These are phyloP conservation scores for Beta vulgaris DNA, from an alignment of 148 eudicot species.

Conservation along the genomic window DNA sequence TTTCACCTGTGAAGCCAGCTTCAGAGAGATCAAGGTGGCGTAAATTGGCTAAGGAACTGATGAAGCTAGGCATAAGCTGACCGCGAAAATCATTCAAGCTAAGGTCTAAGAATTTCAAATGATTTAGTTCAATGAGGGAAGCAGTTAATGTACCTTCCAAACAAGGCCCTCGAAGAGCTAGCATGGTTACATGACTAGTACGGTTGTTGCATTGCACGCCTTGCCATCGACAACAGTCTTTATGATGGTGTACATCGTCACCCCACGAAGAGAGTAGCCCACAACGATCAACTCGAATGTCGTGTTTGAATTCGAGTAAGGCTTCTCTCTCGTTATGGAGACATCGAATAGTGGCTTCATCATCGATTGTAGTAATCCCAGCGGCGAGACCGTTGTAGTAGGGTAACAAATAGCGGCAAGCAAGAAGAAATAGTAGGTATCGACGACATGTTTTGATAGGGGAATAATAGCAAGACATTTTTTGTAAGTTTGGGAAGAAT, in stretches of 20 bases:
- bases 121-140: conserved; percentile 15
- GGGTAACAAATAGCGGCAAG: too few species aligned
- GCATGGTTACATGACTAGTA: neutral
- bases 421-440: too few species aligned
- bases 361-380: too few species aligned
- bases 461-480: too few species aligned
- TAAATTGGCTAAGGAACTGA: conserved; percentile 15
- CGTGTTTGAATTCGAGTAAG: neutral
- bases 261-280: conserved; percentile 15
- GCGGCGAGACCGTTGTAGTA: too few species aligned
- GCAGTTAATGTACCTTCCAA: conserved; percentile 8
- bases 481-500: too few species aligned
- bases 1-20: neutral
- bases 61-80: neutral
- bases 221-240: conserved; percentile 3
- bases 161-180: conserved; percentile 14
- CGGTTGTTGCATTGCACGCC: neutral
- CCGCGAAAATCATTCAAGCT: neutral
- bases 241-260: neutral
- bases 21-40: neutral
- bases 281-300: conserved; percentile 9
- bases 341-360: too few species aligned
- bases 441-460: too few species aligned
- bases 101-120: conserved; percentile 14
- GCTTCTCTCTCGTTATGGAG: neutral